phyloP scores from a whole-genome alignment of 2,329 filamentous ascomycete species.

The Botryotinia convoluta region DNA sequence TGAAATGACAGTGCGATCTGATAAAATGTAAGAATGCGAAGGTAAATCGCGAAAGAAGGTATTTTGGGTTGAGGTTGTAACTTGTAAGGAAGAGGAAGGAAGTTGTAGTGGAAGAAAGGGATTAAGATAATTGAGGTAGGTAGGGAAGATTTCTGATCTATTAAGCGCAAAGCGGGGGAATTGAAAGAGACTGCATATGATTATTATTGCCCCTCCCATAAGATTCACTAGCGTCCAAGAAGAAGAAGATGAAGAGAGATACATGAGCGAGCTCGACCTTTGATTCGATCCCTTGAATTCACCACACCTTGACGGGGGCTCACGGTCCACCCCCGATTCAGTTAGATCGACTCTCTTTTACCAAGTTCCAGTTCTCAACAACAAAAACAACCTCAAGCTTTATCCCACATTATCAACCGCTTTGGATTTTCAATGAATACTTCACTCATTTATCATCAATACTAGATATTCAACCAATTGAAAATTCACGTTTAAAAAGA shows the following conservation, averaged over 20 bases:
- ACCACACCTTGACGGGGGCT: neutral
- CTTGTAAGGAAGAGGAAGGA: slow-evolving; percentile 5
- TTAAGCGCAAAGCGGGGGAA: slow-evolving; percentile 20
- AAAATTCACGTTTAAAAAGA: too few relatives aligned
- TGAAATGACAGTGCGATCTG: slow-evolving; percentile 37
- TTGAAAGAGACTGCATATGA: slow-evolving; percentile 10
- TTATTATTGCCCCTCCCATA: slow-evolving; percentile 13
- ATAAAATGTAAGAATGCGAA: neutral
- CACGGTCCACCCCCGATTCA: neutral
- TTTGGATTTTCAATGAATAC: neutral
- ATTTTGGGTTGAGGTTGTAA: neutral
- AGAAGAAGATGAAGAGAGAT: neutral
- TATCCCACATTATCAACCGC: neutral
- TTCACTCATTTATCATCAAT: neutral
- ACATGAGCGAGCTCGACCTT: neutral
- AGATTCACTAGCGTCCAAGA: neutral
- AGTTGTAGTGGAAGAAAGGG: slow-evolving; percentile 1
- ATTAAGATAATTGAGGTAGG: slow-evolving; percentile 18
- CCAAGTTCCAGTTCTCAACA: neutral
- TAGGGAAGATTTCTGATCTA: slow-evolving; percentile 17
- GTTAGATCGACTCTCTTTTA: neutral
- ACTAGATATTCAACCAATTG: neutral
- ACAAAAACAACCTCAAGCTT: neutral
- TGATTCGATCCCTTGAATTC: neutral
- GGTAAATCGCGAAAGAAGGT: neutral